Evolutionary conservation across 345 rosid species (phyloP).

Genomic region (Geranium rotundifolium): DNA sequence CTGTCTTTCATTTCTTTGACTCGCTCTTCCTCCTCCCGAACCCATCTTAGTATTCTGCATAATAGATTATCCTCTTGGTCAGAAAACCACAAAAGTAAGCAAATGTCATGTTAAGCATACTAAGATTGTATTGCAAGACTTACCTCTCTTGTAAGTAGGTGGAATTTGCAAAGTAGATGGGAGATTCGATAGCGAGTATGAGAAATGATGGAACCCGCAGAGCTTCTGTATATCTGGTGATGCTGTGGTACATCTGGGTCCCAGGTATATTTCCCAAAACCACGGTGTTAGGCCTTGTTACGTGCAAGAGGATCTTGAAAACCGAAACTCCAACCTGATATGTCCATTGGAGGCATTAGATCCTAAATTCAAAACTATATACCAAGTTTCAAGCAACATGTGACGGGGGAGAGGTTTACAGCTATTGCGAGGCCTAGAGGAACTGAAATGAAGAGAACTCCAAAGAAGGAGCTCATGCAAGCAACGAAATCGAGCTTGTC

Average conservation of each 20-base stretch:
- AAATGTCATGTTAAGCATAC: no score
- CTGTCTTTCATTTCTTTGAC: constrained; percentile 35
- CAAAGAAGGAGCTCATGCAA: constrained; percentile 16
- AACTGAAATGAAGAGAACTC: constrained; percentile 20
- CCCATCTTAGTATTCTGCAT: constrained; percentile 69
- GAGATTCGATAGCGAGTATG: constrained; percentile 71
- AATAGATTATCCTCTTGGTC: not conserved
- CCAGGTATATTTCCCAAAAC: constrained; percentile 70
- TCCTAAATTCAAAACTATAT: no score
- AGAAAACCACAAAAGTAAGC: not conserved
- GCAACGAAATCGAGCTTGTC: constrained; percentile 28
- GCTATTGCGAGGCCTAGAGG: constrained; percentile 18
- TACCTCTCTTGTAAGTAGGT: constrained; percentile 89
- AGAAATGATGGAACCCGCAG: constrained; percentile 63
- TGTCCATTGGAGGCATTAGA: constrained; percentile 1
- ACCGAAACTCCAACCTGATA: constrained; percentile 85
- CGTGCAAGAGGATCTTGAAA: constrained; percentile 73
- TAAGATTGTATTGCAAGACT: constrained; percentile 3
- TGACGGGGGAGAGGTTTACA: constrained; percentile 4
- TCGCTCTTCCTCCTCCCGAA: constrained; percentile 77
- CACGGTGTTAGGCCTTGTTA: constrained; percentile 74
- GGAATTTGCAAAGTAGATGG: constrained; percentile 79
- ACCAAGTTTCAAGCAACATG: not conserved
- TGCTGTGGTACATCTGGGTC: constrained; percentile 70
- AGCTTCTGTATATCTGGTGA: constrained; percentile 58